Conservation (phyloP, 192 early-diverging fungal species). For the Spizellomyces punctatus region DNA sequence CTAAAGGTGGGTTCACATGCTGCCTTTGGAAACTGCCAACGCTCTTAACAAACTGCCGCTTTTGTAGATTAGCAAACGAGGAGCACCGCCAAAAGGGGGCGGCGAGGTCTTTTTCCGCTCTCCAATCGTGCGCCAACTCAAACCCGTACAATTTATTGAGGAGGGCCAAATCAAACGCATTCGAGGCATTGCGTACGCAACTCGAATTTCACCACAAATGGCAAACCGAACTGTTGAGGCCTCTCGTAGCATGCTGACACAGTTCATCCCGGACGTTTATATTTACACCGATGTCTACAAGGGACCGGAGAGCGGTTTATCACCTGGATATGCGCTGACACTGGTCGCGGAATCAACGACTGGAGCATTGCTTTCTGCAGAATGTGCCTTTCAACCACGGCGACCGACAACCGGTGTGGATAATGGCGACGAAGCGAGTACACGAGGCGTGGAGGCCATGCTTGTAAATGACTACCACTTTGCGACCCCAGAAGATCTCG, state of each 20-base stretch:
- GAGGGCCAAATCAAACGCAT: slow-evolving; percentile 88
- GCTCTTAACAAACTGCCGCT: not conserved
- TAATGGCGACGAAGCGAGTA: slow-evolving; percentile 3
- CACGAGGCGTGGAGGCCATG: slow-evolving; percentile 3
- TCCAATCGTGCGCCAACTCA: slow-evolving; percentile 74
- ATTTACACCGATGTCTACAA: slow-evolving; percentile 97
- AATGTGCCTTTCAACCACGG: slow-evolving; percentile 74
- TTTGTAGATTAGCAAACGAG: slow-evolving; percentile 76
- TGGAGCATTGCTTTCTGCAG: slow-evolving; percentile 79
- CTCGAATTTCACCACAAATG: slow-evolving; percentile 91
- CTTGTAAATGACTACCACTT: slow-evolving; percentile 54
- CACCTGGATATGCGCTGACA: slow-evolving; percentile 87
- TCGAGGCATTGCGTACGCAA: slow-evolving; percentile 92
- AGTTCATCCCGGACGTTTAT: slow-evolving; percentile 96
- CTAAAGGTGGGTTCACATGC: slow-evolving; percentile 49
- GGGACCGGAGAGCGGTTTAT: slow-evolving; percentile 85
- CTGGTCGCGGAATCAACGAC: slow-evolving; percentile 93
- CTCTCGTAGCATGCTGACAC: slow-evolving; percentile 82
- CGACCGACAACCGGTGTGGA: slow-evolving; percentile 14
- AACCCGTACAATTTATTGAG: slow-evolving; percentile 81
- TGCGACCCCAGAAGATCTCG: slow-evolving; percentile 90
- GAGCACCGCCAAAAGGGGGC: slow-evolving; percentile 89
- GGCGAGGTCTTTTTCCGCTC: slow-evolving; percentile 89
- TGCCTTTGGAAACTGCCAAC: too few relatives aligned
- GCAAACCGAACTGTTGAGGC: slow-evolving; percentile 92